Evolutionary conservation across 2,329 filamentous ascomycete species (phyloP), one percentile per base, ranked within the genome.

Genomic region (Nigrospora osmanthi): DNA sequence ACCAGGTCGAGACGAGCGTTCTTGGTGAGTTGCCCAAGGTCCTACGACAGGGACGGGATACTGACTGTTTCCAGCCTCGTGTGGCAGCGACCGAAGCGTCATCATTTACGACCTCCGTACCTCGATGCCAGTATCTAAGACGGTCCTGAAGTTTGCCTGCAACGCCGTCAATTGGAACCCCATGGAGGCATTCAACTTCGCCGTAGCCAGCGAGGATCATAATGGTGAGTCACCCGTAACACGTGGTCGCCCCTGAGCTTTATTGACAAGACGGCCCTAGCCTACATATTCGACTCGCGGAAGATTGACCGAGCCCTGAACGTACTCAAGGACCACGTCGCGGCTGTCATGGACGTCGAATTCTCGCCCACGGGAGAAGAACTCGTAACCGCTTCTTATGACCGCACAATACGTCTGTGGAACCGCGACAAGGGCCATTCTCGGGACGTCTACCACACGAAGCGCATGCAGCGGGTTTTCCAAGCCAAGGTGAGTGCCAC

Each of bases 171-270:
- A 85, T 37, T 98, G 91, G 89, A 96, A 96, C 54, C 93, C 93
- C 0, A 93, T 96, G 84, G 90, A 95, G 65, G 87, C 89, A 9
- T 95, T 95, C 73, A 95, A 97, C 68, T 84, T 97, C 59, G 91
- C 89, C 14, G 82, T 90, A 30, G 93, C 88, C 12, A 94, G 87
- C 55, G 93, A 98, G 71, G 93, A 97, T 59, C 91, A 96, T 69
- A 94, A 95, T 64, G 77, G 86, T 52, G 72, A 38, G 23, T 28
- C 9, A 28, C 6, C 23, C 23, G 23, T 28, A 28, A 28, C 23
- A 10, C 7, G 5, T 28, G 23, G 23, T 7, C 23, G 23, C 23
- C 23, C 23, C 5, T 28, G 23, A 7, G 7, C 9, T 28, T 28
- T 6, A 2, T 10, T 28, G 7, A 28, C 23, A 10, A 23, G 23